A percentile compares a stretch with the other conserved stretches of the same genome.
These are phyloP conservation scores for Dryas drummondii DNA, from an alignment of 306 rosid species.

Conservation along the genomic window DNA sequence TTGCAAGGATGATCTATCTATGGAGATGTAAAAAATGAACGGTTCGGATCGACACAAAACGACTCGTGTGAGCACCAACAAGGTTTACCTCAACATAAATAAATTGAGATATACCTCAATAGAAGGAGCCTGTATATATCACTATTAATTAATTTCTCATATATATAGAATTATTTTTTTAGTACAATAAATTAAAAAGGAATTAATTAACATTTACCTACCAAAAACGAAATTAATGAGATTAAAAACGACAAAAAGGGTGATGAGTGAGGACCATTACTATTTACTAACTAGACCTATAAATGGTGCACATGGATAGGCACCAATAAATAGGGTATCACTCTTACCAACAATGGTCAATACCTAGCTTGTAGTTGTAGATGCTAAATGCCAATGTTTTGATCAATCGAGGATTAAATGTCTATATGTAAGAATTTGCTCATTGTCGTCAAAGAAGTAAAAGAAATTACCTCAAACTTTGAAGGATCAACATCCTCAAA, in stretches of 20 bases:
- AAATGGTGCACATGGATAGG: slow-evolving; percentile 29
- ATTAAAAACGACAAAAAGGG: neutral
- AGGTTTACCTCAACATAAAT: too few species aligned
- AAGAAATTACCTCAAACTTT: too few species aligned
- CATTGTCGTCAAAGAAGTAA: too few species aligned
- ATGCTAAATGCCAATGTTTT: neutral
- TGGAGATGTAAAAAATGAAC: too few species aligned
- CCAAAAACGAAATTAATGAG: neutral
- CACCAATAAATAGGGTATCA: neutral
- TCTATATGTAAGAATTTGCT: neutral
- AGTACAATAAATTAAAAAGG: neutral
- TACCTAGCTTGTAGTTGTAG: neutral
- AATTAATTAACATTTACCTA: neutral
- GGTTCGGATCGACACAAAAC: too few species aligned
- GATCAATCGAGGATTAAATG: too few species aligned
- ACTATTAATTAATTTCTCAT: neutral
- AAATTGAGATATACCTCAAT: too few species aligned
- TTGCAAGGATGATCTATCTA: too few species aligned
- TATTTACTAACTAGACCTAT: neutral
- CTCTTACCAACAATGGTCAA: neutral
- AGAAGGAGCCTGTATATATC: too few species aligned
- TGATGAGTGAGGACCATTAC: slow-evolving; percentile 16
- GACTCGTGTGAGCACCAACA: too few species aligned
- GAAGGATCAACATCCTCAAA: too few species aligned
- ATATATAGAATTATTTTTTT: neutral